Percentiles rank a stretch among this genome's conserved stretches.
Evolutionary conservation across 805 yeast species (phyloP).

Genomic region (Starmera dryadoides): DNA sequence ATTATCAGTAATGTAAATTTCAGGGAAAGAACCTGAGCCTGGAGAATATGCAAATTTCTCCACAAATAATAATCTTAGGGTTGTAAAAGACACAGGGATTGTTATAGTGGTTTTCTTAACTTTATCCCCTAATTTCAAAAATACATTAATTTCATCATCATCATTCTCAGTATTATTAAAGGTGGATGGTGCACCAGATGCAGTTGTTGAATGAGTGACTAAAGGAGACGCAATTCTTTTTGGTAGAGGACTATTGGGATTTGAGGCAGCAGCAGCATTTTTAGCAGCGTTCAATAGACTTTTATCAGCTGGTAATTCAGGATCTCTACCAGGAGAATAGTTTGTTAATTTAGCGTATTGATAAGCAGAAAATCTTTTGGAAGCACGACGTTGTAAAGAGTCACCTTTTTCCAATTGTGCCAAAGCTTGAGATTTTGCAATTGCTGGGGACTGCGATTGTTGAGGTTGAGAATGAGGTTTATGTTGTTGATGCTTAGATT

Average conservation of each 20-base stretch:
- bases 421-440: slow-evolving; percentile 23
- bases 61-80: slow-evolving; percentile 65
- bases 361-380: slow-evolving; percentile 88
- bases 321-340: slow-evolving; percentile 25
- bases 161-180: too few species aligned
- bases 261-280: not conserved
- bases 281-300: slow-evolving; percentile 1
- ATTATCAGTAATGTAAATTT: slow-evolving; percentile 64
- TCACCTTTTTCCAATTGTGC: slow-evolving; percentile 76
- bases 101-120: slow-evolving; percentile 43
- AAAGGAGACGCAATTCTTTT: not conserved
- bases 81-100: slow-evolving; percentile 27
- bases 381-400: slow-evolving; percentile 84
- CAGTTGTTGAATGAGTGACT: not conserved
- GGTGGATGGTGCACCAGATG: not conserved
- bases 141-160: slow-evolving; percentile 24
- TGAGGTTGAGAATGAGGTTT: too few species aligned
- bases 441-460: too few species aligned
- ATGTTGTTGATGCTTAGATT: not conserved
- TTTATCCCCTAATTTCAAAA: slow-evolving; percentile 40
- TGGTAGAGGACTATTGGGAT: not conserved
- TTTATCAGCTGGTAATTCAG: slow-evolving; percentile 18
- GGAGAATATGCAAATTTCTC: slow-evolving; percentile 86
- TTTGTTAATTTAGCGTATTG: slow-evolving; percentile 75
- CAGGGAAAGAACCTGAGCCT: slow-evolving; percentile 64